Percentiles rank a stretch among this genome's conserved stretches.
Conservation (phyloP, 2,329 filamentous ascomycete species). For the Magnaporthales sp. region DNA sequence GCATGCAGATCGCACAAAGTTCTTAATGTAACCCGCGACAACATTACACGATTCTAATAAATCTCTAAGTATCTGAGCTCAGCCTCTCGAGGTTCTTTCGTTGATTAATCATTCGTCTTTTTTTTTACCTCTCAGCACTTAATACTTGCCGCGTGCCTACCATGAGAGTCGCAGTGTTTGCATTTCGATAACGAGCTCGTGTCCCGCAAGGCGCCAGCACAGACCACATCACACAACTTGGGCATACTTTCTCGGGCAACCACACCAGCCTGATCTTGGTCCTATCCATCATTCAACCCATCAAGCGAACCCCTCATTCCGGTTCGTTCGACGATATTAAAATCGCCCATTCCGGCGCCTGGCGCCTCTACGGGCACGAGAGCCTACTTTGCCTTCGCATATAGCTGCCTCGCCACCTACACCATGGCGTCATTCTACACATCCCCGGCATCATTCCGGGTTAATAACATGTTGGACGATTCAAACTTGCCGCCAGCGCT, state of each 20-base stretch:
- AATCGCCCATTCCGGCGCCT: background rate
- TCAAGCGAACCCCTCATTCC: background rate
- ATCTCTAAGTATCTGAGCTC: background rate
- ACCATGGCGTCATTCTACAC: slow-evolving; percentile 13
- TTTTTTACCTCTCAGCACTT: background rate
- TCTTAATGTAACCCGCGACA: background rate
- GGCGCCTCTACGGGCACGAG: background rate
- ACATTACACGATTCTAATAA: background rate
- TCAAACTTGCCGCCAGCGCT: slow-evolving; percentile 11
- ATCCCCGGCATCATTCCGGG: slow-evolving; percentile 36
- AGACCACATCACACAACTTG: background rate
- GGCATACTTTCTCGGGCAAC: background rate
- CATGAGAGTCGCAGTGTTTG: background rate
- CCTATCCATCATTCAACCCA: background rate
- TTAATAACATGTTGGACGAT: slow-evolving; percentile 17
- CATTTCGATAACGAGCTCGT: background rate
- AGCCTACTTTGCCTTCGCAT: background rate
- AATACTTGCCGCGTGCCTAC: background rate
- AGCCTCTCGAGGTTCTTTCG: background rate
- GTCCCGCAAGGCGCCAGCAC: background rate
- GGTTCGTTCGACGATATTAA: background rate
- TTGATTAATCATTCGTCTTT: background rate
- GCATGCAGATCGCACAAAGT: background rate
- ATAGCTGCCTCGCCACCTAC: background rate
- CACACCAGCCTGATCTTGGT: background rate